phyloP scores from a whole-genome alignment of 345 rosid genomes.

The Syzygium aqueum region DNA sequence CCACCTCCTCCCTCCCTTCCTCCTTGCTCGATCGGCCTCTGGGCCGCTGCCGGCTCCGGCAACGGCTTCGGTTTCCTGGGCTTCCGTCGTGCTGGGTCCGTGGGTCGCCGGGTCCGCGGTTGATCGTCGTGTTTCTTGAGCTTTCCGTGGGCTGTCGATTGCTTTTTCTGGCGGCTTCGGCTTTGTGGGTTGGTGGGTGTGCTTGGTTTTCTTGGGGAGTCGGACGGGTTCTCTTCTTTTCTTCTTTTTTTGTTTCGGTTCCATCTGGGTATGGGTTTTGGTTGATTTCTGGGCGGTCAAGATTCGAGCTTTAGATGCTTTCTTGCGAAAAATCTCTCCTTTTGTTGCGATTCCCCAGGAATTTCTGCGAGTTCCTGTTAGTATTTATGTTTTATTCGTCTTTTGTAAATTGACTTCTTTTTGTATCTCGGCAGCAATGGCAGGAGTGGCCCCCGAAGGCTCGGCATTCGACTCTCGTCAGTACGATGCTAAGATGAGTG shows the following conservation, averaged over 20 bases:
- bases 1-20: neutral
- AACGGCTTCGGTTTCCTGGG: neutral
- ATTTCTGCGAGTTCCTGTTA: neutral
- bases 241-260: neutral
- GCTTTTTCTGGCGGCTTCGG: neutral
- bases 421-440: constrained; percentile 43
- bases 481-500: constrained; percentile 56
- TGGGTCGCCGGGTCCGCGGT: neutral
- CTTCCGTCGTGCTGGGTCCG: neutral
- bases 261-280: neutral
- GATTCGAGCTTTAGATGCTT: neutral
- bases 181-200: neutral
- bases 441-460: constrained; percentile 51
- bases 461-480: constrained; percentile 64
- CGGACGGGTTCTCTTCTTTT: neutral
- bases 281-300: neutral
- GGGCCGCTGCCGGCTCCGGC: neutral
- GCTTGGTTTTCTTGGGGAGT: neutral
- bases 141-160: neutral
- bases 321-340: neutral
- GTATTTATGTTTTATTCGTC: neutral
- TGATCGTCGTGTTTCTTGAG: neutral
- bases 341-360: neutral
- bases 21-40: neutral
- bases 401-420: neutral